These are phyloP conservation scores for Rosa lucieae DNA, from an alignment of 306 rosid genomes.

Conservation along the genomic window DNA sequence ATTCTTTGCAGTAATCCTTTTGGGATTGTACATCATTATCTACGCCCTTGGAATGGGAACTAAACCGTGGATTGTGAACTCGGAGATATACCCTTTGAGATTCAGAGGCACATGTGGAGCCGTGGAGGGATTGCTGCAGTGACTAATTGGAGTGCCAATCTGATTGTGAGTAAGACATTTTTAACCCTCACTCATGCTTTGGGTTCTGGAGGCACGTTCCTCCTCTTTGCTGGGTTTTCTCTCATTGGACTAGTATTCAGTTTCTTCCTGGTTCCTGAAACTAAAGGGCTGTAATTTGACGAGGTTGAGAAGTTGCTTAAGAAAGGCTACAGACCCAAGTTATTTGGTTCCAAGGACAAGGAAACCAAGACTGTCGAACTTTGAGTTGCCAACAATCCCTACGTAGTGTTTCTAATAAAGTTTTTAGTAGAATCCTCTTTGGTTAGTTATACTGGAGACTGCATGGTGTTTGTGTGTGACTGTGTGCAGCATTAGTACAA, in stretches of 20 bases:
- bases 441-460: background rate
- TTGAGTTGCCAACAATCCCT: background rate
- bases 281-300: constrained; percentile 62
- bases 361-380: constrained; percentile 1
- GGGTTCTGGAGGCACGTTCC: constrained; percentile 67
- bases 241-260: constrained; percentile 49
- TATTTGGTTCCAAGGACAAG: constrained; percentile 11
- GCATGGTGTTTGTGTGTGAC: background rate
- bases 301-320: constrained; percentile 65
- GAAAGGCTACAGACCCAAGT: constrained; percentile 36
- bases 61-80: constrained; percentile 78
- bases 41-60: constrained; percentile 88
- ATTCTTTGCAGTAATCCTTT: constrained; percentile 55
- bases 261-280: constrained; percentile 57
- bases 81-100: constrained; percentile 74
- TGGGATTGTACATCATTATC: constrained; percentile 61
- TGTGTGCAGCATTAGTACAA: background rate
- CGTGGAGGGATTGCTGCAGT: constrained; percentile 87
- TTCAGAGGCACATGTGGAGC: constrained; percentile 51
- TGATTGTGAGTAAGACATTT: constrained; percentile 70
- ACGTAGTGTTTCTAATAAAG: background rate
- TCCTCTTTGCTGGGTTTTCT: constrained; percentile 68
- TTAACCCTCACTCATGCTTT: constrained; percentile 51
- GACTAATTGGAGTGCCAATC: constrained; percentile 71
- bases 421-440: background rate